Evolutionary conservation across 2,329 filamentous ascomycete species (phyloP).

Genomic region (Hypoxylon sp.): DNA sequence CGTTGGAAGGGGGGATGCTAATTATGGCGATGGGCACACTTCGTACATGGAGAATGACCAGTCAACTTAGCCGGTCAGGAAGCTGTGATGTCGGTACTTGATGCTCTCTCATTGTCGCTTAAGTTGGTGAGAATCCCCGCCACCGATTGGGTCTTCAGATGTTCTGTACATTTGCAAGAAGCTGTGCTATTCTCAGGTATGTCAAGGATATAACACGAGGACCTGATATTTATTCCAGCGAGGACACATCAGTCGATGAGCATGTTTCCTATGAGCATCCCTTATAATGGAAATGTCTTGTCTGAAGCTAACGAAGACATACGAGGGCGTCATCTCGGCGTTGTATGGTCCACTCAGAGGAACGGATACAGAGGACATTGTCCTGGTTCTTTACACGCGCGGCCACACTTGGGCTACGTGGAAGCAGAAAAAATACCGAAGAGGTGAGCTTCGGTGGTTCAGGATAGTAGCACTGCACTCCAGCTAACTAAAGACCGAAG

Average conservation of each 20-base stretch:
- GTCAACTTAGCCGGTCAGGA: constrained; percentile 1
- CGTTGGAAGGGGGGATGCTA: constrained; percentile 7
- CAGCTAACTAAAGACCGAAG: background rate
- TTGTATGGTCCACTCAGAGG: background rate
- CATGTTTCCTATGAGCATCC: background rate
- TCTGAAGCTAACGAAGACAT: background rate
- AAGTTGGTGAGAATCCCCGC: background rate
- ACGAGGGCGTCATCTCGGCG: background rate
- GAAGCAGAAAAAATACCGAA: background rate
- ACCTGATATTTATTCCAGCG: too few species aligned
- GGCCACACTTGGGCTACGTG: constrained; percentile 5
- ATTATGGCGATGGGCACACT: constrained; percentile 11
- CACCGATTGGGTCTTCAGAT: background rate
- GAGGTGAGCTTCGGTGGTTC: constrained; percentile 11
- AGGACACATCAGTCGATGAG: background rate
- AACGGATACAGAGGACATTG: background rate
- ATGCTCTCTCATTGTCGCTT: background rate
- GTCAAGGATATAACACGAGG: background rate
- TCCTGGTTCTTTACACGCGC: background rate
- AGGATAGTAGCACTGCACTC: background rate
- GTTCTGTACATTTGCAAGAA: background rate
- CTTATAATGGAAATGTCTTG: background rate
- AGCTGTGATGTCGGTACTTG: constrained; percentile 20
- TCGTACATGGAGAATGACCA: background rate
- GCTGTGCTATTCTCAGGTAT: background rate